Evolutionary conservation across 352 stramenopile genomes (phyloP), one percentile per base, ranked within the genome.

Genomic region (Phytopythium boreale): DNA sequence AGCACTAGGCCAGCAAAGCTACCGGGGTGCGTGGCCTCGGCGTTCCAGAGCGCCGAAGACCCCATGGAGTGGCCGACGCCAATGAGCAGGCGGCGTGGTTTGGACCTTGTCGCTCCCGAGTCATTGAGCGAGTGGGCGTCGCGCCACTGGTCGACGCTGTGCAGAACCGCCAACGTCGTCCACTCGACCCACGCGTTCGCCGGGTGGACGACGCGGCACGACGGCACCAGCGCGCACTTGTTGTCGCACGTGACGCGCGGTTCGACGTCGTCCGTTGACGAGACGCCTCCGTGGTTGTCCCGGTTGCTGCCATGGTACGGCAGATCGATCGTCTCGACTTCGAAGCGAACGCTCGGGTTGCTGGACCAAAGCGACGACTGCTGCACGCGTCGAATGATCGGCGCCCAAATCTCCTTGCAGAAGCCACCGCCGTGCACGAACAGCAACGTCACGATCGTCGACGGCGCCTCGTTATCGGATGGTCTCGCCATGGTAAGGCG

Each of bases 11-110:
- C 69, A 41, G 76, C 71, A 37, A 87, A 81, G 5, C 73, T 87
- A n/a, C 78, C 75, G 14, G 78, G 78, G 46, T 72, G 55, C 7
- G 44, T 60, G 17, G 70, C 66, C 59, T 87, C 78, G 1, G 69
- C 66, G 19, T 69, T 67, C 70, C 77, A 75, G 6, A 84, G 65
- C 5, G 66, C 69, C 5, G 68, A 56, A 0, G 74, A 69, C 27
- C 78, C 78, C 75, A 87, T 78, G 1, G 74, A 87, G 39, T 87
- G 78, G 8, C 71, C 78, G 41, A 87, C 60, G 9, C 71, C 78
- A 24, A 87, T 72, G 29, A 87, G 61, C 66, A 69, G 67, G 44
- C 71, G 64, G 29, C 74, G 37, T 22, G 4, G 41, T 12, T 34
- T 59, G 11, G 34, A 29, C 4, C 67, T 49, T 2, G 61, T 17